These are phyloP conservation scores for Moringa oleifera DNA, from an alignment of 345 rosid species.

Conservation along the genomic window DNA sequence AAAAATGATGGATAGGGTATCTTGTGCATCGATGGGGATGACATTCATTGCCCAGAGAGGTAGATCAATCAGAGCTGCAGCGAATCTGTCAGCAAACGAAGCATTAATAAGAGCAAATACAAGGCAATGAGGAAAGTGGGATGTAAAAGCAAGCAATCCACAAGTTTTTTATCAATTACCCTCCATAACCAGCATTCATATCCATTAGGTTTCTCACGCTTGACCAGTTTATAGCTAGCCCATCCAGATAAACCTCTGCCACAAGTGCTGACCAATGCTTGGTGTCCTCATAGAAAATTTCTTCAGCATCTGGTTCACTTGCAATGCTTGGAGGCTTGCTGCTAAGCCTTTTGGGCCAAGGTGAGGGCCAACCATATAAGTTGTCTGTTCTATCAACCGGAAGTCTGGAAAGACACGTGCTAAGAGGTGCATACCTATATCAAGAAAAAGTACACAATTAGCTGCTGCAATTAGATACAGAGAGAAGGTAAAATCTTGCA, in stretches of 20 bases:
- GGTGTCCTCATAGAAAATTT: slow-evolving; percentile 47
- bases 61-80: slow-evolving; percentile 61
- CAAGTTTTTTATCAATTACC: slow-evolving; percentile 39
- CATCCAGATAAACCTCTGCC: slow-evolving; percentile 57
- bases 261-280: slow-evolving; percentile 66
- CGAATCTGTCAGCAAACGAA: slow-evolving; percentile 48
- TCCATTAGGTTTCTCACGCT: slow-evolving; percentile 75
- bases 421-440: slow-evolving; percentile 67
- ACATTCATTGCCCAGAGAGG: slow-evolving; percentile 95
- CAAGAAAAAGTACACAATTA: too few species aligned
- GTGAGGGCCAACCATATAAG: slow-evolving; percentile 52
- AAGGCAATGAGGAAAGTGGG: neutral
- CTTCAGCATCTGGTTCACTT: slow-evolving; percentile 30
- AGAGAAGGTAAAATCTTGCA: too few species aligned
- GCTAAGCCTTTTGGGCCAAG: slow-evolving; percentile 77
- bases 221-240: slow-evolving; percentile 61
- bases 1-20: slow-evolving; percentile 61
- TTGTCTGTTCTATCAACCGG: slow-evolving; percentile 38
- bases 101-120: neutral
- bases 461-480: too few species aligned
- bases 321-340: slow-evolving; percentile 48
- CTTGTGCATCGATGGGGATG: slow-evolving; percentile 51
- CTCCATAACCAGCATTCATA: slow-evolving; percentile 94
- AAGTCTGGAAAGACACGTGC: slow-evolving; percentile 57
- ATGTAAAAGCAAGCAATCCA: neutral